Base-by-base conservation (phyloP, 306 rosid genomes). In the Pachyrhizus erosus region DNA sequence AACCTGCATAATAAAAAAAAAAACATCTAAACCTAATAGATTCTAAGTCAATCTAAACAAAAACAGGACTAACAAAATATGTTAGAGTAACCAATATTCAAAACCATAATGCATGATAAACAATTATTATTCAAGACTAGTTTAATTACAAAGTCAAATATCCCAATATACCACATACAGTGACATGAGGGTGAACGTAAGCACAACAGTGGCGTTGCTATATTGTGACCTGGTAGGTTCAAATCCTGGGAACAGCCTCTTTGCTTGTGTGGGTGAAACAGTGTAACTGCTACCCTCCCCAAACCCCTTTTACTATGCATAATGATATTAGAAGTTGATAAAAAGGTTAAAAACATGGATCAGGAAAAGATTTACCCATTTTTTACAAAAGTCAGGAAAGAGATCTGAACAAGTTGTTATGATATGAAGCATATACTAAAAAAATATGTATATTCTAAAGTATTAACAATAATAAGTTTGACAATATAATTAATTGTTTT, bases 1-100 rank as follows among this genome's bases (percentile, higher is more conserved):
- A 66, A 91, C 93, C 97, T 90, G 91, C 97, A 92, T 87, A 66
- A 66, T 33, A 66, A 18, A 66, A 37, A 37, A 37, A 17, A 37
- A 37, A 37, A 17, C 70, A 69, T 75, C 91, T 85, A 87, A 85
- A 86, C 89, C 91, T 84, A 84, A 54, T 73, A 45, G 88, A 78
- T 83, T 42, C 90, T 82, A 67, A 55, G 68, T 69, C 75, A 75
- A 66, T 51, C 64, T 82, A 66, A 40, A 68, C 31, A 70, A 76
- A 85, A 51, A 27, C 48, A 80, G 75, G 67, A 75, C 82, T 12
- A 66, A 42, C 34, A 73, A 73, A 11, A 49, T 62, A 34, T 49
- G 17, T 61, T 5, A 76, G 49, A 51, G 48, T 54, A 72, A 52
- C 42, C 57, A 46, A 62, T 55, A 74, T 82, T 31, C 60, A 26